Conservation (phyloP, 495 filamentous ascomycete species). For the Rostrohypoxylon terebratum region DNA sequence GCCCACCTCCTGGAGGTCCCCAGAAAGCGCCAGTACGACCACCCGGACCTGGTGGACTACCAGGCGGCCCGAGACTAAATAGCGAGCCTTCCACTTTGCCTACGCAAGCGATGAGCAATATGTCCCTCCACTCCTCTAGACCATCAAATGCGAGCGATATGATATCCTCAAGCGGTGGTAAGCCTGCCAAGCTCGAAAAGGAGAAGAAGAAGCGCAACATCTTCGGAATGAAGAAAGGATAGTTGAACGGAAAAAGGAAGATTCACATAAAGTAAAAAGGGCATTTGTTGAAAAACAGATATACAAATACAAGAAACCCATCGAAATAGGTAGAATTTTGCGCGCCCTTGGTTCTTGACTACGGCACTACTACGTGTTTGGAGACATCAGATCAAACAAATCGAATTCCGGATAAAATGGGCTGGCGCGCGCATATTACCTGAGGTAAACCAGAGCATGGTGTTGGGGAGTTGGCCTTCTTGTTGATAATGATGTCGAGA, state of each 20-base stretch:
- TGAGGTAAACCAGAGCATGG: constrained; percentile 30
- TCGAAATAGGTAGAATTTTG: neutral
- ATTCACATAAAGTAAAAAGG: neutral
- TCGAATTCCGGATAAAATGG: constrained; percentile 5
- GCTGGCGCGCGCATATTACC: constrained; percentile 9
- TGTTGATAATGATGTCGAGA: neutral
- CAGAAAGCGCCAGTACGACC: constrained; percentile 42
- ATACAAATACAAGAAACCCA: neutral
- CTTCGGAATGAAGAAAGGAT: constrained; percentile 73
- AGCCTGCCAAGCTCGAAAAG: constrained; percentile 65
- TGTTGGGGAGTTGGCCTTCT: constrained; percentile 39
- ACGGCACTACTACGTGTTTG: constrained; percentile 8
- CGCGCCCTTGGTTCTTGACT: constrained; percentile 2
- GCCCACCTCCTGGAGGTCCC: constrained; percentile 42
- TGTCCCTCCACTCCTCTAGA: constrained; percentile 64
- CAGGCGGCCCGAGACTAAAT: constrained; percentile 41
- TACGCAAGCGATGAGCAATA: constrained; percentile 65
- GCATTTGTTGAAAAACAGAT: neutral
- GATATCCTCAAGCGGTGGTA: constrained; percentile 55
- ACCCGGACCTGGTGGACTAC: constrained; percentile 45
- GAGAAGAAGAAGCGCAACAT: constrained; percentile 84
- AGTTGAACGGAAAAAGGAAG: neutral
- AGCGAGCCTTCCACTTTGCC: constrained; percentile 60
- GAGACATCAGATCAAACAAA: constrained; percentile 15
- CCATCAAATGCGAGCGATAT: constrained; percentile 40